Evolutionary conservation across 768 basidiomycete species (phyloP).

Genomic region (Boletus vinaceobasis): DNA sequence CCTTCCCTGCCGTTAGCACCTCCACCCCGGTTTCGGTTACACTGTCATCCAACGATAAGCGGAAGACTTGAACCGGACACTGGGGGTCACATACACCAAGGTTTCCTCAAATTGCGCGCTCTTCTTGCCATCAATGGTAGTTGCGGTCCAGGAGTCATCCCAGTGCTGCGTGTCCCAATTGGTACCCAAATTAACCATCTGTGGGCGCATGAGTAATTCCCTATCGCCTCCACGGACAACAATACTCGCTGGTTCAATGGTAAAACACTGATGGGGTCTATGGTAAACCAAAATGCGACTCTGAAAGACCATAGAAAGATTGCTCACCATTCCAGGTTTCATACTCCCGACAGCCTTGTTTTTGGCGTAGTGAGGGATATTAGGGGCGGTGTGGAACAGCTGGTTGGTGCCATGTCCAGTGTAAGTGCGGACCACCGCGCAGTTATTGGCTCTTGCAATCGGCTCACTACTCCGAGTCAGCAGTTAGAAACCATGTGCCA

Average conservation of each 20-base stretch:
- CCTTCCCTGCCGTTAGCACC: constrained; percentile 65
- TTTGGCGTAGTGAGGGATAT: constrained; percentile 92
- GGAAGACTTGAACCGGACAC: not conserved
- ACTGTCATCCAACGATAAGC: constrained; percentile 40
- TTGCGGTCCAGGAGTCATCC: constrained; percentile 97
- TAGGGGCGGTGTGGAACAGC: constrained; percentile 81
- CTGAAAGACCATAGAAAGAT: not conserved
- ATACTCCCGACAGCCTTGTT: constrained; percentile 91
- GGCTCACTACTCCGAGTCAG: constrained; percentile 59
- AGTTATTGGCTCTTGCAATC: constrained; percentile 76
- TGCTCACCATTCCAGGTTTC: constrained; percentile 86
- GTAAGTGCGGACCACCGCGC: constrained; percentile 88
- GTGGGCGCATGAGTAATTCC: constrained; percentile 14
- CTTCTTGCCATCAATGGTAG: constrained; percentile 83
- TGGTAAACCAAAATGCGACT: constrained; percentile 5
- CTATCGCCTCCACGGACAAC: not conserved
- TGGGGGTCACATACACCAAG: constrained; percentile 65
- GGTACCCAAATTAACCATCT: constrained; percentile 92
- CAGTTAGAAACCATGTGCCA: constrained; percentile 9
- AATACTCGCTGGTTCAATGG: constrained; percentile 69
- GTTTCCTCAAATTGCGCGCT: constrained; percentile 99
- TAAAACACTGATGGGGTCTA: constrained; percentile 50
- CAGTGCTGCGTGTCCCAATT: constrained; percentile 78
- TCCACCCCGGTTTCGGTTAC: constrained; percentile 92
- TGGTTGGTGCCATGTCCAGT: constrained; percentile 89